Evolutionary conservation across 2,329 filamentous ascomycete species (phyloP).

Genomic region (Exophiala alcalophila): DNA sequence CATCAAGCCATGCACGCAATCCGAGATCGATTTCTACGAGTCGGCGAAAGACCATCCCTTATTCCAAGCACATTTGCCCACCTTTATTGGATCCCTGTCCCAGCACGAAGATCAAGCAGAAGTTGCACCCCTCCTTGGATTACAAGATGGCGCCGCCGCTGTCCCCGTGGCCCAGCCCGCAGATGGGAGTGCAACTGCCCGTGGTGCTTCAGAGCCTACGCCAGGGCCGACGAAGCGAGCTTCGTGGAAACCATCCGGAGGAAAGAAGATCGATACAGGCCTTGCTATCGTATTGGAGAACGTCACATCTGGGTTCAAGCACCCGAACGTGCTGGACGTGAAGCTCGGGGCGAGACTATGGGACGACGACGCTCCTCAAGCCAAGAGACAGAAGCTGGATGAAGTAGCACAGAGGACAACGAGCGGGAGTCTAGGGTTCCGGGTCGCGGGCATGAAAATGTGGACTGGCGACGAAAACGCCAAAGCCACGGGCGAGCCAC

Average conservation of each 20-base stretch:
- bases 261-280: slow-evolving; percentile 69
- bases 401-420: slow-evolving; percentile 23
- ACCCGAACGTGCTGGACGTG: slow-evolving; percentile 86
- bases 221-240: slow-evolving; percentile 22
- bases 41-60: slow-evolving; percentile 64
- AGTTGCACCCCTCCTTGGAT: slow-evolving; percentile 41
- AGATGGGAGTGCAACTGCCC: slow-evolving; percentile 18
- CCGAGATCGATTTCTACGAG: slow-evolving; percentile 89
- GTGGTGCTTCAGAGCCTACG: slow-evolving; percentile 31
- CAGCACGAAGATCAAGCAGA: slow-evolving; percentile 56
- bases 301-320: slow-evolving; percentile 72
- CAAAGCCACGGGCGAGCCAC: slow-evolving; percentile 36
- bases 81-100: slow-evolving; percentile 74
- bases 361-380: slow-evolving; percentile 65
- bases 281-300: slow-evolving; percentile 83
- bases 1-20: slow-evolving; percentile 86
- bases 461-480: slow-evolving; percentile 44
- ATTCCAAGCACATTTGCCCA: slow-evolving; percentile 77
- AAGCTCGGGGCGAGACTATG: slow-evolving; percentile 86
- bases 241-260: slow-evolving; percentile 50
- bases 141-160: slow-evolving; percentile 43
- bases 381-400: slow-evolving; percentile 31
- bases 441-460: slow-evolving; percentile 64
- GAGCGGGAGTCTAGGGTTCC: slow-evolving; percentile 53
- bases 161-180: slow-evolving; percentile 24